Evolutionary conservation across 768 basidiomycete species (phyloP).

Genomic region (Lactarius indigo): DNA sequence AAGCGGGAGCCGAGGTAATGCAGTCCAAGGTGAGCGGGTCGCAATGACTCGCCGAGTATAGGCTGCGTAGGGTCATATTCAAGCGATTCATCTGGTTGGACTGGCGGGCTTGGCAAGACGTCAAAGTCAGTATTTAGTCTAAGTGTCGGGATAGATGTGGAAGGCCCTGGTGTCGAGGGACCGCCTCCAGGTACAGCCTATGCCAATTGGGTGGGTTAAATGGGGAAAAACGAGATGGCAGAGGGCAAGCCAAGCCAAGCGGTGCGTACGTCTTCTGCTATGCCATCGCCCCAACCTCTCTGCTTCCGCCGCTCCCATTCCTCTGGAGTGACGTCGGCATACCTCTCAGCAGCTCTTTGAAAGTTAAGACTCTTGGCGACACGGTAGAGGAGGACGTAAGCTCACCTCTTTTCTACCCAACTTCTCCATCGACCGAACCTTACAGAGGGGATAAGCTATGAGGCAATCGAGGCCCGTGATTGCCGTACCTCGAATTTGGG

Average conservation of each 20-base stretch:
- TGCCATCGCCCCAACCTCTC: constrained; percentile 67
- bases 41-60: constrained; percentile 47
- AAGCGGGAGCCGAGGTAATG: constrained; percentile 85
- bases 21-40: constrained; percentile 62
- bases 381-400: background rate
- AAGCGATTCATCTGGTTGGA: constrained; percentile 23
- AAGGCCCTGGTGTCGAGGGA: constrained; percentile 5
- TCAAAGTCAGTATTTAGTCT: constrained; percentile 29
- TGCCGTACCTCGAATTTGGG: constrained; percentile 71
- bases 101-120: constrained; percentile 18
- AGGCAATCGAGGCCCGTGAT: background rate
- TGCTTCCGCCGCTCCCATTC: constrained; percentile 53
- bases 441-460: background rate
- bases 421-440: constrained; percentile 85
- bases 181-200: constrained; percentile 14
- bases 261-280: constrained; percentile 24
- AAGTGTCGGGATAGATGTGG: constrained; percentile 21
- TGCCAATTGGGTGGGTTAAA: background rate
- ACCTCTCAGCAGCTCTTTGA: constrained; percentile 78
- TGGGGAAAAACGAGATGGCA: background rate
- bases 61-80: constrained; percentile 32
- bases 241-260: constrained; percentile 12
- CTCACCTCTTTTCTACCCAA: constrained; percentile 86
- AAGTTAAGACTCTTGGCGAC: background rate
- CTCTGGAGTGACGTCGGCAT: constrained; percentile 58